phyloP scores from a whole-genome alignment of 2,329 filamentous ascomycete genomes.

The Aspergillus jensenii region DNA sequence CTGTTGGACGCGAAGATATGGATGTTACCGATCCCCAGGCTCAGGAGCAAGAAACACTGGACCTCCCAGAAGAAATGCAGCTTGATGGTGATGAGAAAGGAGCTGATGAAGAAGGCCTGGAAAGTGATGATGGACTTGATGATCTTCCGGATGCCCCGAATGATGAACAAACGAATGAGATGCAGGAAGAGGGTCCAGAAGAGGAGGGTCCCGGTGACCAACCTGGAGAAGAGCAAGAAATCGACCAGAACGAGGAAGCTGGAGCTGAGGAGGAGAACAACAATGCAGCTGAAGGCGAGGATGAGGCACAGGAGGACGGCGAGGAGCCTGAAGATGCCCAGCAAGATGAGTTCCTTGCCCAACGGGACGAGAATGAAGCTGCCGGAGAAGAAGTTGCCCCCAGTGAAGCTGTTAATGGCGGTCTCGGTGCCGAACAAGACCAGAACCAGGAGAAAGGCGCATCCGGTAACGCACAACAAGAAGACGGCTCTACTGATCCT shows the following conservation, averaged over 20 bases:
- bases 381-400: constrained; percentile 54
- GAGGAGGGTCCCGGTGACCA: constrained; percentile 34
- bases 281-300: constrained; percentile 48
- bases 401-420: constrained; percentile 42
- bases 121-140: constrained; percentile 45
- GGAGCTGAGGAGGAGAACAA: constrained; percentile 45
- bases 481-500: constrained; percentile 45
- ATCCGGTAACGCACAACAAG: constrained; percentile 44
- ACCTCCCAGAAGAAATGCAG: constrained; percentile 85
- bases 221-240: constrained; percentile 27
- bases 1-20: constrained; percentile 61
- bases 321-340: constrained; percentile 55
- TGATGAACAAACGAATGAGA: constrained; percentile 35
- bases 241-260: constrained; percentile 35
- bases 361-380: constrained; percentile 51
- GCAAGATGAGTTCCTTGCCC: constrained; percentile 45
- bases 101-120: constrained; percentile 46
- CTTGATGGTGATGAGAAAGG: constrained; percentile 68
- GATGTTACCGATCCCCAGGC: constrained; percentile 72
- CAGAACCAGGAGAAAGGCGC: constrained; percentile 48
- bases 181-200: constrained; percentile 28
- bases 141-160: constrained; percentile 45
- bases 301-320: constrained; percentile 43
- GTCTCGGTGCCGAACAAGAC: constrained; percentile 40
- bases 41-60: constrained; percentile 77